Conservation (phyloP, 2,329 filamentous ascomycete species). For the Cladobotryum mycophilum region DNA sequence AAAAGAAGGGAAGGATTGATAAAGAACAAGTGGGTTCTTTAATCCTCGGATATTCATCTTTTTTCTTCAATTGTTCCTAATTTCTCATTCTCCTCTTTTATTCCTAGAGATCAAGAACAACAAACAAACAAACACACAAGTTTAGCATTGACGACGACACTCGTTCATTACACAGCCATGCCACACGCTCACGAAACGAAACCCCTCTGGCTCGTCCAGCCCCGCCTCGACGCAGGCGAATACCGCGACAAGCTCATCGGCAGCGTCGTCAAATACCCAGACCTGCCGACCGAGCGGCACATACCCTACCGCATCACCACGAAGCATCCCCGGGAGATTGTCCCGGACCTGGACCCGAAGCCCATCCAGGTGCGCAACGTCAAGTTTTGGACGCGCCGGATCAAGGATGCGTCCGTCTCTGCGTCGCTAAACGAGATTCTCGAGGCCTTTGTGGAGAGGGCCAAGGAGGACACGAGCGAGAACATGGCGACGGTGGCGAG, state of each 20-base stretch:
- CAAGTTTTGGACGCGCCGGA: constrained; percentile 22
- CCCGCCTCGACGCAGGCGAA: constrained; percentile 21
- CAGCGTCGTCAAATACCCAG: constrained; percentile 24
- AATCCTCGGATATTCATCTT: too few relatives aligned
- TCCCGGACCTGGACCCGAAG: constrained; percentile 21
- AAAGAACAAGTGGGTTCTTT: too few relatives aligned
- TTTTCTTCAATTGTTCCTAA: too few relatives aligned
- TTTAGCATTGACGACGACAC: too few relatives aligned
- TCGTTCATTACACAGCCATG: not conserved
- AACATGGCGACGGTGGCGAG: constrained; percentile 21
- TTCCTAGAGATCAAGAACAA: too few relatives aligned
- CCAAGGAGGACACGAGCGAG: constrained; percentile 15
- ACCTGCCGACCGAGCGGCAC: constrained; percentile 21
- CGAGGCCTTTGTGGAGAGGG: constrained; percentile 20
- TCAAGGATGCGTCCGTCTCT: constrained; percentile 19
- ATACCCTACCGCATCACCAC: constrained; percentile 18
- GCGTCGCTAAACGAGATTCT: constrained; percentile 22
- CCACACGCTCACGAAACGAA: constrained; percentile 16
- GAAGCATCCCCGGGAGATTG: constrained; percentile 19
- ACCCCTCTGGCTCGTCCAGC: constrained; percentile 24
- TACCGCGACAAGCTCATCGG: constrained; percentile 25
- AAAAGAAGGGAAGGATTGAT: too few relatives aligned
- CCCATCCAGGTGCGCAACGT: constrained; percentile 23
- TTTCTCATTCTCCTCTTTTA: too few relatives aligned
- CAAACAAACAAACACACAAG: too few relatives aligned